phyloP scores from a whole-genome alignment of 768 basidiomycete species.

The Russula lepida region DNA sequence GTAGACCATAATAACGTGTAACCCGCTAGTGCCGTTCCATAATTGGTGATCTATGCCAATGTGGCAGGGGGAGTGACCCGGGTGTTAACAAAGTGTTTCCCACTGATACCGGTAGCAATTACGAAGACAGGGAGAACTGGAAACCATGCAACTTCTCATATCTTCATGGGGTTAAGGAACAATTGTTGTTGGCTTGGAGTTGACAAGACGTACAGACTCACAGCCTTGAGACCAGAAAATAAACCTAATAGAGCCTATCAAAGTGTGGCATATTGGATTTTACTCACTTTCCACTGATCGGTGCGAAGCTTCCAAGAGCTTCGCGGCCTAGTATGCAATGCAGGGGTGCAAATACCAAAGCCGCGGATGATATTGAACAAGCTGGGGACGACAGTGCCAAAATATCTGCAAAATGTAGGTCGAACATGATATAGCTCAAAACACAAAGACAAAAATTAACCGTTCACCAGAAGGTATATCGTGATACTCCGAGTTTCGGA shows the following conservation, averaged over 20 bases:
- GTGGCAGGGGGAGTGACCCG: constrained; percentile 43
- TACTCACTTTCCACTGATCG: constrained; percentile 43
- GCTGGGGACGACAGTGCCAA: constrained; percentile 41
- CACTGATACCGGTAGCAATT: constrained; percentile 62
- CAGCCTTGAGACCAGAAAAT: constrained; percentile 57
- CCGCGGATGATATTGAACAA: constrained; percentile 42
- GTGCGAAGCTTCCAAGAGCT: constrained; percentile 43
- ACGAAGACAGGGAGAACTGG: constrained; percentile 66
- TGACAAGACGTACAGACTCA: constrained; percentile 40
- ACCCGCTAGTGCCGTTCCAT: constrained; percentile 62
- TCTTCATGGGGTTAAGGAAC: constrained; percentile 30
- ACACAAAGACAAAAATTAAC: not conserved
- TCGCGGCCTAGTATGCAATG: constrained; percentile 58
- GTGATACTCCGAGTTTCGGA: constrained; percentile 65
- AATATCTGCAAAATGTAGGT: constrained; percentile 37
- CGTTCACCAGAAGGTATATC: constrained; percentile 47
- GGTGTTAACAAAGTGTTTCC: constrained; percentile 50
- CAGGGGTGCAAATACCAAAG: constrained; percentile 48
- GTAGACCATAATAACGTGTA: constrained; percentile 58
- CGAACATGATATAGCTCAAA: not conserved
- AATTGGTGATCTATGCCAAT: constrained; percentile 47
- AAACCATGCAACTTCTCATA: constrained; percentile 74
- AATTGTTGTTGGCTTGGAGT: not conserved
- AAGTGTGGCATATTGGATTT: not conserved
- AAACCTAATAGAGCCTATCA: constrained; percentile 20